Evolutionary conservation across 2,329 filamentous ascomycete genomes (phyloP).

Genomic region (Sporothrix brunneoviolacea): DNA sequence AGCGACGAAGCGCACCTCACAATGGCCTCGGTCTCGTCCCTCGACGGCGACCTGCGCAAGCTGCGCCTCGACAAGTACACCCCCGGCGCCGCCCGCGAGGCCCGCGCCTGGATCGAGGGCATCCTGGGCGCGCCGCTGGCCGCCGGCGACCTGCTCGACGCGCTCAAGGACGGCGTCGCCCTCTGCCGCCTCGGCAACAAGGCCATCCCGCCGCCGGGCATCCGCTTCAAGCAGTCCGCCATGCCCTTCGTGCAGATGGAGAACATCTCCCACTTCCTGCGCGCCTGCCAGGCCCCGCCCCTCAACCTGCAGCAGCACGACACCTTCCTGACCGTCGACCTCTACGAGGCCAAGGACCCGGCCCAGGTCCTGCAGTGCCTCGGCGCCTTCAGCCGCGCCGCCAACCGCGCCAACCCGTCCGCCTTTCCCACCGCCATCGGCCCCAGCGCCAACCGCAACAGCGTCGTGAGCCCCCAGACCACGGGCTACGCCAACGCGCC

Average conservation of each 20-base stretch:
- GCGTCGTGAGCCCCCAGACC: slow-evolving; percentile 57
- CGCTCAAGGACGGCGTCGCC: slow-evolving; percentile 81
- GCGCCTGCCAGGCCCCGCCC: slow-evolving; percentile 76
- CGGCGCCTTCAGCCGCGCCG: slow-evolving; percentile 82
- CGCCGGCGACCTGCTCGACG: slow-evolving; percentile 71
- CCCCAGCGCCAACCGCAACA: slow-evolving; percentile 42
- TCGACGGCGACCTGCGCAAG: slow-evolving; percentile 93
- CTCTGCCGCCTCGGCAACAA: slow-evolving; percentile 90
- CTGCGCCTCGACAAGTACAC: slow-evolving; percentile 92
- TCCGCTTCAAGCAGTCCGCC: slow-evolving; percentile 82
- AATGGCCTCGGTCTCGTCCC: slow-evolving; percentile 74
- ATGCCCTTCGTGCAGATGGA: slow-evolving; percentile 99
- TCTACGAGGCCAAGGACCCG: slow-evolving; percentile 93
- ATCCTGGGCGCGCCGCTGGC: slow-evolving; percentile 67
- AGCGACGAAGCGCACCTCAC: too few species aligned
- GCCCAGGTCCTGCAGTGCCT: slow-evolving; percentile 93
- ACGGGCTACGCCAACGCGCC: slow-evolving; percentile 45
- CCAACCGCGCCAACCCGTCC: slow-evolving; percentile 65
- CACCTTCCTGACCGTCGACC: slow-evolving; percentile 91
- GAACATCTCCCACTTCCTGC: slow-evolving; percentile 94
- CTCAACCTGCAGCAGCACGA: slow-evolving; percentile 88
- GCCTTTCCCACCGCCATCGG: slow-evolving; percentile 73
- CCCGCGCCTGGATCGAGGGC: slow-evolving; percentile 77
- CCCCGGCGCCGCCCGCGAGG: slow-evolving; percentile 80
- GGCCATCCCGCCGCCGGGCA: slow-evolving; percentile 64